Conservation (phyloP, 2,329 filamentous ascomycete genomes). For the Pseudopithomyces chartarum region DNA sequence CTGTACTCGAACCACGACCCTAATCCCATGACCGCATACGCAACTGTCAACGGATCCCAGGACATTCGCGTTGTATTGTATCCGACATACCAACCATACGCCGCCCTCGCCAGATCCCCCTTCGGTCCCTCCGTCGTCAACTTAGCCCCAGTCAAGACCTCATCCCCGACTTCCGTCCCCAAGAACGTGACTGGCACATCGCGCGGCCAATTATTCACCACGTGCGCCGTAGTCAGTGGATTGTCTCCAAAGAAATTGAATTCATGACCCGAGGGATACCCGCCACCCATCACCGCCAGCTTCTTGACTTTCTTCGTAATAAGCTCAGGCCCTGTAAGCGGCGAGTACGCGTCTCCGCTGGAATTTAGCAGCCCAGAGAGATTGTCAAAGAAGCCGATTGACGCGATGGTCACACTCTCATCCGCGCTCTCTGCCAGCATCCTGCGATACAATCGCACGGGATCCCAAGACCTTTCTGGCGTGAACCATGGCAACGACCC, state of each 20-base stretch:
- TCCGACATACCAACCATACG: conserved; percentile 31
- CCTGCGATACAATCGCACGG: conserved; percentile 54
- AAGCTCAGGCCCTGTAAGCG: conserved; percentile 49
- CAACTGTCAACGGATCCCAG: conserved; percentile 33
- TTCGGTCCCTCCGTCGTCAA: conserved; percentile 34
- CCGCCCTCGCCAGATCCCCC: conserved; percentile 23
- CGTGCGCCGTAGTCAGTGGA: conserved; percentile 46
- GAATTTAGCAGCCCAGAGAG: conserved; percentile 56
- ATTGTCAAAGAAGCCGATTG: conserved; percentile 54
- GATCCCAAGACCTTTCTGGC: conserved; percentile 47
- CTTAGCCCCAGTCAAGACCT: conserved; percentile 47
- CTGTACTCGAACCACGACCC: conserved; percentile 42
- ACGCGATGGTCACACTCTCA: conserved; percentile 52
- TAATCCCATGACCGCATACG: conserved; percentile 27
- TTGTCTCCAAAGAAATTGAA: conserved; percentile 57
- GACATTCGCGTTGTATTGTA: conserved; percentile 24
- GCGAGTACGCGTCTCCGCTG: conserved; percentile 46
- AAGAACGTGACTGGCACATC: conserved; percentile 45
- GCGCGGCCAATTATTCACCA: conserved; percentile 57
- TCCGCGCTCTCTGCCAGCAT: conserved; percentile 48
- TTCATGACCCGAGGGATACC: conserved; percentile 54
- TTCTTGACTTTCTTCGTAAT: conserved; percentile 53
- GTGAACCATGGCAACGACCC: conserved; percentile 43
- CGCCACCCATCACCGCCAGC: conserved; percentile 59
- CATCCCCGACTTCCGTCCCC: conserved; percentile 52